Conservation (phyloP, 345 rosid genomes). For the Pugionium dolabratum region DNA sequence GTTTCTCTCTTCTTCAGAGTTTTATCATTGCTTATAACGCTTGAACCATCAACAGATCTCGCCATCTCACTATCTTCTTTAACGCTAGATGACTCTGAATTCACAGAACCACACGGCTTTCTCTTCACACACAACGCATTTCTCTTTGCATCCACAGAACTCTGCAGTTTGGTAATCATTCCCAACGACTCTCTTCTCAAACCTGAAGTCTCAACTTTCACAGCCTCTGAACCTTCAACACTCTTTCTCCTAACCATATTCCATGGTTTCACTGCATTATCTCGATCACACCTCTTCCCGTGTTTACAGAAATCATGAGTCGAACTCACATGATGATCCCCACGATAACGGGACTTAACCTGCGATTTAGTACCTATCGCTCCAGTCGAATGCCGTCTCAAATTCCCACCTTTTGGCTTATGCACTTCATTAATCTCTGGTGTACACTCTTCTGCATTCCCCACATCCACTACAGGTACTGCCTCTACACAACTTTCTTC, state of each 20-base stretch:
- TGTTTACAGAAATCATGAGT: constrained; percentile 83
- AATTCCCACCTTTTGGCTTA: constrained; percentile 34
- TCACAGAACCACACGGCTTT: constrained; percentile 28
- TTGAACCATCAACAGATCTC: constrained; percentile 30
- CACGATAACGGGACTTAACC: constrained; percentile 64
- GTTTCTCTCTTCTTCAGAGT: constrained; percentile 26
- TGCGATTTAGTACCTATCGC: constrained; percentile 35
- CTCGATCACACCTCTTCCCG: constrained; percentile 38
- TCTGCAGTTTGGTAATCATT: constrained; percentile 24
- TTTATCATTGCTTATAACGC: constrained; percentile 35
- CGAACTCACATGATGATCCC: constrained; percentile 53
- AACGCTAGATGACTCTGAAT: constrained; percentile 28
- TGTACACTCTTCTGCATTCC: constrained; percentile 23
- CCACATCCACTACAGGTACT: constrained; percentile 14
- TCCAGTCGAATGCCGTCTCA: constrained; percentile 56
- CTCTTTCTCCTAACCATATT: constrained; percentile 30
- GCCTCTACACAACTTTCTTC: constrained; percentile 7
- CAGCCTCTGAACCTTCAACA: constrained; percentile 28
- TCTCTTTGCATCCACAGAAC: constrained; percentile 26
- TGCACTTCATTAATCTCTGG: constrained; percentile 12
- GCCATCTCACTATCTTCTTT: constrained; percentile 10
- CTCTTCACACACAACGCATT: constrained; percentile 25
- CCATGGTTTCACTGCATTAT: constrained; percentile 45
- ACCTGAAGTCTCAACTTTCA: constrained; percentile 24
- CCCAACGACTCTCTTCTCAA: constrained; percentile 34